Percentiles rank a stretch among this genome's conserved stretches.
Conservation (phyloP, 331 rosid species). For the Stylosanthes scabra region DNA sequence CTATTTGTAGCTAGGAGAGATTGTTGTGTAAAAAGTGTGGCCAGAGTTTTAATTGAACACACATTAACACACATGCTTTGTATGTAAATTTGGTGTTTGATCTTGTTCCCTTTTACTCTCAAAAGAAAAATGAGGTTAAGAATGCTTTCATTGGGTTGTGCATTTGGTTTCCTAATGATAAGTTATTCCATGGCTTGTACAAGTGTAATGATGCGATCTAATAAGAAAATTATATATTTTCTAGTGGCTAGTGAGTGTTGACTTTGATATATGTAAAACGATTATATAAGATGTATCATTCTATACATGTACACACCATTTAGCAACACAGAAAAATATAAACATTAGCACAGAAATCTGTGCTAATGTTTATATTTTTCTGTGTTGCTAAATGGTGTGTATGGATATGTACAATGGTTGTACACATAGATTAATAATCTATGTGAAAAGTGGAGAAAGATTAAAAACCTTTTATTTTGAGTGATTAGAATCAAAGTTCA, state of each 20-base stretch:
- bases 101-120: conserved; percentile 12
- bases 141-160: conserved; percentile 9
- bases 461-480: too few species aligned
- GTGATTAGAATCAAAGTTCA: too few species aligned
- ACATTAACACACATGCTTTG: conserved; percentile 25
- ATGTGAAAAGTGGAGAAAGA: too few species aligned
- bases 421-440: too few species aligned
- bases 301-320: too few species aligned
- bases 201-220: conserved; percentile 29
- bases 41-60: conserved; percentile 31
- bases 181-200: conserved; percentile 30
- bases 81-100: conserved; percentile 48
- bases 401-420: too few species aligned
- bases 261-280: too few species aligned
- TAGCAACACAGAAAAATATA: too few species aligned
- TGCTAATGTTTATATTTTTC: too few species aligned
- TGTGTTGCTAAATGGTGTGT: too few species aligned
- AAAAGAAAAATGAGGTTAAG: neutral
- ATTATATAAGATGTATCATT: too few species aligned
- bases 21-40: conserved; percentile 49
- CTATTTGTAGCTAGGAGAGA: conserved; percentile 45
- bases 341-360: too few species aligned
- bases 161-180: neutral
- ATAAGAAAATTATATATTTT: neutral
- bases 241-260: neutral